Conservation (phyloP, 768 basidiomycete genomes). For the Hypholoma fasciculare region DNA sequence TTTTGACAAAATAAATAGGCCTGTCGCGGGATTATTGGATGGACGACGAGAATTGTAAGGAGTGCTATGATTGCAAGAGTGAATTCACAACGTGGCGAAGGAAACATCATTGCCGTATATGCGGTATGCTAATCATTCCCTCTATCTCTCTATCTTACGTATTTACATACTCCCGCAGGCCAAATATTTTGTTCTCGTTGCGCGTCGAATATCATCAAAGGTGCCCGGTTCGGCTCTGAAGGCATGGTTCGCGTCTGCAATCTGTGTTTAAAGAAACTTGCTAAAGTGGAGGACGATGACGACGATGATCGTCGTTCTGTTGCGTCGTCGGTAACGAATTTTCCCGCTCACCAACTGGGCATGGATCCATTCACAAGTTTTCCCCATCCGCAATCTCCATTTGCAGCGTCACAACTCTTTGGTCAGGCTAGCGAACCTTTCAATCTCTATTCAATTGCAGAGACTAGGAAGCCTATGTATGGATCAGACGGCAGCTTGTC, state of each 20-base stretch:
- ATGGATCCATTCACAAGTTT: slow-evolving; percentile 33
- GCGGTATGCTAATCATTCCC: slow-evolving; percentile 49
- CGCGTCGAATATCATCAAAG: slow-evolving; percentile 96
- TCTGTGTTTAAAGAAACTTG: slow-evolving; percentile 89
- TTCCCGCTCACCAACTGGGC: slow-evolving; percentile 79
- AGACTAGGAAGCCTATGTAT: slow-evolving; percentile 58
- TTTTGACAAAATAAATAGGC: slow-evolving; percentile 33
- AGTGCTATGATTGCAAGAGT: slow-evolving; percentile 95
- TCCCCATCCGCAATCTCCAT: slow-evolving; percentile 78
- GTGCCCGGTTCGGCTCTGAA: slow-evolving; percentile 88
- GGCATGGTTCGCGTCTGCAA: slow-evolving; percentile 98
- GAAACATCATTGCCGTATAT: slow-evolving; percentile 98
- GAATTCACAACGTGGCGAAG: slow-evolving; percentile 92
- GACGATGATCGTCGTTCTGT: slow-evolving; percentile 88
- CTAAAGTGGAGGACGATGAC: slow-evolving; percentile 85
- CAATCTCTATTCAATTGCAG: slow-evolving; percentile 81
- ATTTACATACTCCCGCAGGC: slow-evolving; percentile 41
- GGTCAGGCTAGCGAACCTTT: slow-evolving; percentile 77
- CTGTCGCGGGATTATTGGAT: slow-evolving; percentile 97
- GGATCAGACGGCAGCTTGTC: slow-evolving; percentile 59
- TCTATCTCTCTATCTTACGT: neutral
- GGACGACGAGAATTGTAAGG: slow-evolving; percentile 94
- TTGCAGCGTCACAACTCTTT: slow-evolving; percentile 84
- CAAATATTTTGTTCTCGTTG: slow-evolving; percentile 98
- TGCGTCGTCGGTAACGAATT: slow-evolving; percentile 67